These are phyloP conservation scores for Oldenlandia corymbosa DNA, from an alignment of 257 asterid species.

Conservation along the genomic window DNA sequence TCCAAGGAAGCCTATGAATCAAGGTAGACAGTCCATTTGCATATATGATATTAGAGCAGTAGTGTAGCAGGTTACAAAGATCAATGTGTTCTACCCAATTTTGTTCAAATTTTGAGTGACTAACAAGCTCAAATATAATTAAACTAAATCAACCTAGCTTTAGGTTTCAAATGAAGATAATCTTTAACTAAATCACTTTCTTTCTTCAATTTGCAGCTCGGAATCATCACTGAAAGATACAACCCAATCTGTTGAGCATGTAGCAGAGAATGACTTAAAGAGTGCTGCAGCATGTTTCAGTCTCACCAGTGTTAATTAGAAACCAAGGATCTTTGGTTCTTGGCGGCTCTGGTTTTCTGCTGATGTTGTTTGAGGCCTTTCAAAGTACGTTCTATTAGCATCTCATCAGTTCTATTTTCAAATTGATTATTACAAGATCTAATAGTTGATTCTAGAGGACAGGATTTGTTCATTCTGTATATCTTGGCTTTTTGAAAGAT, in stretches of 20 bases:
- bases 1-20: slow-evolving; percentile 65
- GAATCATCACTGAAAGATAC: slow-evolving; percentile 65
- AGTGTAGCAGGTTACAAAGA: background rate
- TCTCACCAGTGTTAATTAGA: slow-evolving; percentile 63
- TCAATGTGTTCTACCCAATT: background rate
- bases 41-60: background rate
- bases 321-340: background rate
- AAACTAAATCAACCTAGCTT: background rate
- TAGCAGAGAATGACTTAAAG: slow-evolving; percentile 69
- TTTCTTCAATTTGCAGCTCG: slow-evolving; percentile 38
- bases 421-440: background rate
- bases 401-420: background rate
- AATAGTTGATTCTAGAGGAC: background rate
- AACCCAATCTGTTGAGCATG: slow-evolving; percentile 57
- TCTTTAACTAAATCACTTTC: background rate
- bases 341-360: background rate
- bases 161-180: background rate
- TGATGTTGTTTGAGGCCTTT: slow-evolving; percentile 1
- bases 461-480: slow-evolving; percentile 7
- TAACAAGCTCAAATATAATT: background rate
- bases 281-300: slow-evolving; percentile 80
- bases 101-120: background rate
- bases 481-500: background rate
- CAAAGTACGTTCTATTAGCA: slow-evolving; percentile 11
- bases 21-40: slow-evolving; percentile 30